These are phyloP conservation scores for Puccinia hordei DNA, from an alignment of 1,284 basidiomycete genomes.

Conservation along the genomic window DNA sequence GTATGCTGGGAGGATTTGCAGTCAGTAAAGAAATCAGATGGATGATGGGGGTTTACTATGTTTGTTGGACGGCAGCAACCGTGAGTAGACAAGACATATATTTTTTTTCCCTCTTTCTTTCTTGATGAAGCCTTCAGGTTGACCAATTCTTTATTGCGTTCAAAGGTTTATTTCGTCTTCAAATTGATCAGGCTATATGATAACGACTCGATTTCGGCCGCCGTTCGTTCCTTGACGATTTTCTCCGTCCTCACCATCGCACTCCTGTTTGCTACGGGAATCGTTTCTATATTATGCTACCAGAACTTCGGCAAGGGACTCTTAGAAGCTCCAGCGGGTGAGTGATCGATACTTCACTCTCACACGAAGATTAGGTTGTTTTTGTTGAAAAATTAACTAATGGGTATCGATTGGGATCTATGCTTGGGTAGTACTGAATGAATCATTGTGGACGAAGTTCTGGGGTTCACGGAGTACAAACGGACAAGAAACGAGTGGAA, in stretches of 20 bases:
- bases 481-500: not conserved
- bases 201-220: slow-evolving; percentile 24
- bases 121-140: not conserved
- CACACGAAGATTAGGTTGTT: too few relatives aligned
- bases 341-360: too few relatives aligned
- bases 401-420: not conserved
- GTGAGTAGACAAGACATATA: not conserved
- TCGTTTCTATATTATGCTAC: slow-evolving; percentile 37
- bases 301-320: slow-evolving; percentile 43
- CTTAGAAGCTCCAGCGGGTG: slow-evolving; percentile 14
- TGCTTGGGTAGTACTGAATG: slow-evolving; percentile 4
- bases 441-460: slow-evolving; percentile 4
- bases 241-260: slow-evolving; percentile 44
- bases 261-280: slow-evolving; percentile 33
- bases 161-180: slow-evolving; percentile 34
- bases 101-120: not conserved
- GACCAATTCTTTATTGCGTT: not conserved
- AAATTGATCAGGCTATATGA: slow-evolving; percentile 35
- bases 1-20: slow-evolving; percentile 38
- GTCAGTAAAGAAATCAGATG: slow-evolving; percentile 39
- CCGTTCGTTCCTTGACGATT: slow-evolving; percentile 22
- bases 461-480: not conserved
- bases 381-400: too few relatives aligned
- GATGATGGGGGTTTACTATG: slow-evolving; percentile 42
- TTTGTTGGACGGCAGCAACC: slow-evolving; percentile 28